Evolutionary conservation across 192 early-diverging fungal genomes (phyloP).

Genomic region (Coemansia aciculifera): DNA sequence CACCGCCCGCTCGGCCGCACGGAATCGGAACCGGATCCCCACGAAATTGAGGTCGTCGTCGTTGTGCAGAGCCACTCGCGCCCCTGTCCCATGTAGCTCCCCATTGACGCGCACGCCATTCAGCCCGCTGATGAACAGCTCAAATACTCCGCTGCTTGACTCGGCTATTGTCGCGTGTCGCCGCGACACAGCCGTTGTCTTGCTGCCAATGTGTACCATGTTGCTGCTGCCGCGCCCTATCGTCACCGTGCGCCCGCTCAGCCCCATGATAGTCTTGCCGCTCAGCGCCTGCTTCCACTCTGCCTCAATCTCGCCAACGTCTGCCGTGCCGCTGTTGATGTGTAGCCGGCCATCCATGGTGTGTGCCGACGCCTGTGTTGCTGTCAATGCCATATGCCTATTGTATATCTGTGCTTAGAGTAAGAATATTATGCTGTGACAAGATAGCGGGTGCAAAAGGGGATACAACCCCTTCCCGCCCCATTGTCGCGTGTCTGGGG

Average conservation of each 20-base stretch:
- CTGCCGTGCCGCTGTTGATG: not conserved
- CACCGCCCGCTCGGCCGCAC: conserved; percentile 9
- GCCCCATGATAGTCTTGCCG: conserved; percentile 38
- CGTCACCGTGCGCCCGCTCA: conserved; percentile 27
- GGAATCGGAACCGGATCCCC: conserved; percentile 50
- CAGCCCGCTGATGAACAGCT: conserved; percentile 37
- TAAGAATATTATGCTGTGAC: not conserved
- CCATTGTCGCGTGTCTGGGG: not conserved
- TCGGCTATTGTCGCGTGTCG: conserved; percentile 38
- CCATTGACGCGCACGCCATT: conserved; percentile 56
- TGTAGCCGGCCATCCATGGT: not conserved
- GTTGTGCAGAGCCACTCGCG: conserved; percentile 23
- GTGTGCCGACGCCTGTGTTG: not conserved
- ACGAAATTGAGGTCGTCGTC: conserved; percentile 56
- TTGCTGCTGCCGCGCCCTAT: conserved; percentile 50
- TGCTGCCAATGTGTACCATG: conserved; percentile 41
- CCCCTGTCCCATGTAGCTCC: conserved; percentile 22
- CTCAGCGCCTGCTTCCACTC: conserved; percentile 37
- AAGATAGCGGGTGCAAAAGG: not conserved
- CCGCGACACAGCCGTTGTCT: conserved; percentile 47
- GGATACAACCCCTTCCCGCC: not conserved
- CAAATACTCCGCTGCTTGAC: conserved; percentile 15
- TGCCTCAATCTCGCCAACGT: not conserved
- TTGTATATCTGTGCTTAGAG: not conserved
- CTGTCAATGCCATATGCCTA: not conserved